phyloP scores from a whole-genome alignment of 371 early-diverging fungal genomes.

The Mucor circinelloides region DNA sequence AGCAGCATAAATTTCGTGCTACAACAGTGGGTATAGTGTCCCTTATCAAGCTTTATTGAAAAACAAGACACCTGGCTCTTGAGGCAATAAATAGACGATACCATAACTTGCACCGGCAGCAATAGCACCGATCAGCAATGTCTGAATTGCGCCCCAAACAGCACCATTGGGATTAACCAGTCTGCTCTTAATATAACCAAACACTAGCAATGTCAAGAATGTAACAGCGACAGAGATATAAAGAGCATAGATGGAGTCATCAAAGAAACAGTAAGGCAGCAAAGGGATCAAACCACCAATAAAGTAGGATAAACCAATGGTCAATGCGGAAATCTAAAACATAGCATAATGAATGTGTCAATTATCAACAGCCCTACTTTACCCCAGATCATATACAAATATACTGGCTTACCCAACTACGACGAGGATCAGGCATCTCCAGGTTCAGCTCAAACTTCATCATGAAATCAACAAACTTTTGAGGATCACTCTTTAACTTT shows the following conservation, averaged over 20 bases:
- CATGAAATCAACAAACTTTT: slow-evolving; percentile 75
- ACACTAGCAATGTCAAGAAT: slow-evolving; percentile 58
- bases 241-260: slow-evolving; percentile 50
- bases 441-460: slow-evolving; percentile 76
- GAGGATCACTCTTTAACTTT: slow-evolving; percentile 55
- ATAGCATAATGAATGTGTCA: too few relatives aligned
- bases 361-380: too few relatives aligned
- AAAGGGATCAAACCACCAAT: slow-evolving; percentile 73
- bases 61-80: slow-evolving; percentile 20
- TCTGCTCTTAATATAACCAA: slow-evolving; percentile 66
- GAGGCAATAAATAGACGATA: slow-evolving; percentile 44
- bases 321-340: slow-evolving; percentile 61
- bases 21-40: not conserved
- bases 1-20: not conserved
- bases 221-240: slow-evolving; percentile 62
- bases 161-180: slow-evolving; percentile 56
- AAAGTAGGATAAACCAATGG: slow-evolving; percentile 72
- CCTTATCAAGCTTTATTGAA: not conserved
- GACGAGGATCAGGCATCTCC: slow-evolving; percentile 62
- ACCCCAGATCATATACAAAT: not conserved
- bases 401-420: slow-evolving; percentile 61
- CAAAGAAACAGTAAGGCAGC: slow-evolving; percentile 65
- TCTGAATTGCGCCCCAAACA: slow-evolving; percentile 58
- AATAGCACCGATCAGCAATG: slow-evolving; percentile 63
- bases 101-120: slow-evolving; percentile 62